Percentiles rank a stretch among this genome's conserved stretches.
These are phyloP conservation scores for Ophiostoma australiae DNA, from an alignment of 2,329 filamentous ascomycete genomes.

Conservation along the genomic window DNA sequence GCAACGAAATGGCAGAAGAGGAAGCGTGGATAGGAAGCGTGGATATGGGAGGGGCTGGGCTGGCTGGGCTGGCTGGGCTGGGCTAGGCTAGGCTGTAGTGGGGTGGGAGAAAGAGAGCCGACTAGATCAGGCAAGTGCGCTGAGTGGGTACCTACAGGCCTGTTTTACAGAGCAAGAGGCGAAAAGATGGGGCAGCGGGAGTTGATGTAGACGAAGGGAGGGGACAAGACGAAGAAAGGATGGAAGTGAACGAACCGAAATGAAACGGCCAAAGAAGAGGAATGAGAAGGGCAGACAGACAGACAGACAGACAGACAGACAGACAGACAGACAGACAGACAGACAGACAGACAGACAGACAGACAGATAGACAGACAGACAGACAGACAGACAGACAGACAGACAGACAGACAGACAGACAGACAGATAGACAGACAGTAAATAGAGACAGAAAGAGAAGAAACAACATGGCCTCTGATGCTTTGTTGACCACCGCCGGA, in stretches of 20 bases:
- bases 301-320: not conserved
- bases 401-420: not conserved
- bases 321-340: not conserved
- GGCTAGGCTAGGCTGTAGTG: not conserved
- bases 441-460: not conserved
- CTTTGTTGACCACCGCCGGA: not conserved
- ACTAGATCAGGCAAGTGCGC: not conserved
- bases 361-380: not conserved
- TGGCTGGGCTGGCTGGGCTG: not conserved
- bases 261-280: not conserved
- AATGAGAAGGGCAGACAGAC: not conserved
- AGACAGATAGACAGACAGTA: not conserved
- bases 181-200: not conserved
- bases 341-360: not conserved
- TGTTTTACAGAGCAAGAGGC: slow-evolving; percentile 1
- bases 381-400: not conserved
- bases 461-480: not conserved
- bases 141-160: not conserved
- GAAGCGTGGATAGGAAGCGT: not conserved
- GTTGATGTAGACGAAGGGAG: not conserved
- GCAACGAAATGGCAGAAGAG: not conserved
- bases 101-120: not conserved
- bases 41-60: slow-evolving; percentile 8
- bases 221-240: not conserved
- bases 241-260: not conserved